Conservation (phyloP, 345 rosid genomes). For the Populus deltoides region DNA sequence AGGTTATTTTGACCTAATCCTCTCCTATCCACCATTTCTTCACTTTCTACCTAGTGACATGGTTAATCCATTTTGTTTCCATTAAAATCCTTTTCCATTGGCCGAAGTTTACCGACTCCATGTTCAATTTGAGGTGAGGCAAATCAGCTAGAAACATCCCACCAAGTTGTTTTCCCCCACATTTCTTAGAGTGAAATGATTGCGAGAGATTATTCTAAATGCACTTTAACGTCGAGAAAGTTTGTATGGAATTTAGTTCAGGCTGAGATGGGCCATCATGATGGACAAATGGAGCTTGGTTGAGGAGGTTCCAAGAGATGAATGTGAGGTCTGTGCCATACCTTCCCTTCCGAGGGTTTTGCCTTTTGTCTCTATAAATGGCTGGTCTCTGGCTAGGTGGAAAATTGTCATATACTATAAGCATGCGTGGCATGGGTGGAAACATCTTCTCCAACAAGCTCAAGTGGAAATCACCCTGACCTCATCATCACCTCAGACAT, state of each 20-base stretch:
- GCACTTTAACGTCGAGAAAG: slow-evolving; percentile 15
- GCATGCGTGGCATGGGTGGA: slow-evolving; percentile 21
- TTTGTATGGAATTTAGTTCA: slow-evolving; percentile 36
- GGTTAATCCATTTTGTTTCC: background rate
- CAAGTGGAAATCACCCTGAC: slow-evolving; percentile 45
- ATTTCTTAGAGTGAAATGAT: slow-evolving; percentile 37
- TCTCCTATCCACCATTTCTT: background rate
- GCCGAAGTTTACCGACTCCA: background rate
- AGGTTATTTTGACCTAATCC: slow-evolving; percentile 9
- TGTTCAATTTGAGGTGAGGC: background rate
- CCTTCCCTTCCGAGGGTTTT: slow-evolving; percentile 9
- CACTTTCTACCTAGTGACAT: background rate
- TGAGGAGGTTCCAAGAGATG: background rate
- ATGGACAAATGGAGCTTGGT: slow-evolving; percentile 5
- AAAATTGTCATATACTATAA: background rate
- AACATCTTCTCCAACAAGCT: slow-evolving; percentile 29
- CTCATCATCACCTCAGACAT: slow-evolving; percentile 30
- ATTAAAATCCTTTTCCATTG: background rate
- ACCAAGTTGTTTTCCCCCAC: slow-evolving; percentile 5
- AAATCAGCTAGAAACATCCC: background rate
- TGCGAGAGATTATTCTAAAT: slow-evolving; percentile 11
- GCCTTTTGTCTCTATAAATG: slow-evolving; percentile 12
- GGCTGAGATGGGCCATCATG: slow-evolving; percentile 12
- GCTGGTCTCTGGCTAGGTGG: slow-evolving; percentile 3
- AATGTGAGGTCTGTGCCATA: no score